Base-by-base conservation (phyloP, 768 basidiomycete species). In the Rhodotorula paludigena region DNA sequence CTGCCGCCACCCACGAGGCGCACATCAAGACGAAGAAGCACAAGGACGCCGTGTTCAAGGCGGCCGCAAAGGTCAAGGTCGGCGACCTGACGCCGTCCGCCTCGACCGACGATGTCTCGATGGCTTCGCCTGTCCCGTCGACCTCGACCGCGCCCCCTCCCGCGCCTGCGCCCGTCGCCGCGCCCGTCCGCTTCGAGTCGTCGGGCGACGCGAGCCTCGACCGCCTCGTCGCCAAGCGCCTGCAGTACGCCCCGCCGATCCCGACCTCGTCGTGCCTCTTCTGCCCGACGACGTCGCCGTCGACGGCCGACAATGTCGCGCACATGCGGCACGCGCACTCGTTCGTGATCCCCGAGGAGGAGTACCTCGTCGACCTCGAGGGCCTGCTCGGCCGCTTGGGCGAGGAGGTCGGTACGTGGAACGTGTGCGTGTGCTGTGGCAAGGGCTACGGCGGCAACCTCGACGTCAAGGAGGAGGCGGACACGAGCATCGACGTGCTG, bases 341-440 rank as follows among this genome's bases (percentile, higher is more conserved):
- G 15, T 98, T 98, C 83, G 96, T 94, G 82, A 83, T 99, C 69
- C 96, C 96, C 52, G 93, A 98, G 74, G 86, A 86, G 48, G 90
- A 96, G 55, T 93, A 89, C 78, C 85, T 98, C 73, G 81, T 87
- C 74, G 91, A 98, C 79, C 78, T 89, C 44, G 73, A 84, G 10
- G 96, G 94, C 8, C 84, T 99, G 52, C 80, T 98, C 66, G 78
- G 81, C 12, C 90, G 93, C 78, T 84, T 99, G 12, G 91, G 89
- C 10, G 91, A 96, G 80, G 96, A 96, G 79, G 85, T 97, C 55
- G 87, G 89, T 0, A 85, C 94, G n/a, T 89, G 87, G 21, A 93
- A 96, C 80, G 82, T 91, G 12, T 99, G 96, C 81, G 84, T 98
- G 35, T 91, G 82, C 79, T 99, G 96, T 80, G 87, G 86, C 41